Base-by-base conservation (phyloP, 768 basidiomycete species). In the Amyloporia xantha region DNA sequence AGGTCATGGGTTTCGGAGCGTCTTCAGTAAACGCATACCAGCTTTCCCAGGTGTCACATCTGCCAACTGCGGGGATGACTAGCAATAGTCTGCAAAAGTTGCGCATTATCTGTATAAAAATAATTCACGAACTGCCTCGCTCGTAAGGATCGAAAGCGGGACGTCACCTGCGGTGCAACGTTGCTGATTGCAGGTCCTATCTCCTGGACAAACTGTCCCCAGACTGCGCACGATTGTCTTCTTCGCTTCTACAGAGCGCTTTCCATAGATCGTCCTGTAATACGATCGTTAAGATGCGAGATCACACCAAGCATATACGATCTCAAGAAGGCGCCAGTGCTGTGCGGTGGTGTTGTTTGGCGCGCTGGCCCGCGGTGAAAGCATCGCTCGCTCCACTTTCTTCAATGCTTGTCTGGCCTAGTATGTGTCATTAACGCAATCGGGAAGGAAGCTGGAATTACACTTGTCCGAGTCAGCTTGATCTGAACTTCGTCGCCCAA, bases 21-120 rank as follows among this genome's bases (percentile, higher is more conserved):
- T 82, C 13, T 70, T 75, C 52, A 95, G 67, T n/a, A 66, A 97
- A 96, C 21, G 68, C 72, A 47, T 77, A 65, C 92, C 93, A 98
- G 33, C 82, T 86, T 26, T 78, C 70, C 2, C n/a, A n/a, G 98
- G 70, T 0, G 91, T 87, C 5, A 82, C 83, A 50, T 86, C 79
- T 0, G 88, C 78, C 5, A 99, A 73, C 51, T 86, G 85, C 0
- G 77, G 76, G n/a, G 10, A 90, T 74, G 27, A 71, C 66, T n/a
- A 96, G 74, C 69, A 86, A n/a, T 88, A 5, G 88, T 91, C 68
- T 98, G 95, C 33, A 99, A 77, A 15, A 87, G 91, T 0, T 95
- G n/a, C n/a, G 91, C 88, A 98, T 92, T 56, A 97, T 84, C 95
- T 99, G 33, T 26, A n/a, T n/a, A n/a, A n/a, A n/a, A n/a, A n/a